Base-by-base conservation (phyloP, 805 yeast genomes). In the Ogataea polymorpha region DNA sequence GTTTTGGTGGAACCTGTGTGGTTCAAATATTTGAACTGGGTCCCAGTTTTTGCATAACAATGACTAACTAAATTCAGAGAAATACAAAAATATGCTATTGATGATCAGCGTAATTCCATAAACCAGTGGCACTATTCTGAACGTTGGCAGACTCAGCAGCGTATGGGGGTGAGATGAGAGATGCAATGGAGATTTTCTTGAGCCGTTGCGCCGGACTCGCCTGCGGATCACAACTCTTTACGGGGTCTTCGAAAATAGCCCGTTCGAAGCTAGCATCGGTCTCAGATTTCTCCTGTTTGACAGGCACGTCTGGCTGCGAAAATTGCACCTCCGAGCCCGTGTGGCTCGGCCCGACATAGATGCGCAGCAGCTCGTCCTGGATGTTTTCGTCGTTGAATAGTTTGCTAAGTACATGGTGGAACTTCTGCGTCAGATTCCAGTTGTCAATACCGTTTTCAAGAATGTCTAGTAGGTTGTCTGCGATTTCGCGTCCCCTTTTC, bases 1-100 rank as follows among this genome's bases (percentile, higher is more conserved):
- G 65, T 86, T 2, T 67, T 88, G 45, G 93, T 88, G 2, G 95
- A 88, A 56, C 96, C 96, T 3, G 80, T 71, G 53, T 88, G 96
- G 96, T 86, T 86, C 64, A 82, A 78, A 55, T 86, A 79, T 55
- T 64, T 86, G 39, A 58, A 61, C 9, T 77, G 83, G 82, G 62
- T 77, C 14, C 71, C 72, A 18, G 45, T 71, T 15, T 71, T 72
- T 39, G 28, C 23, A 7, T 44, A 30, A 30, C 5, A 12, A 32
- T 4, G 14, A 27, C 6, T 9, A 23, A 27, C 6, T 9, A 23
- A 35, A 24, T 49, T 32, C 30, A 17, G 24, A 23, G 11, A 15
- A 11, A 20, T 20, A 20, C 9, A 14, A 12, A 14, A 15, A 23
- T 6, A 20, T 28, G 12, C 27, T 23, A 24, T 17, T 30, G 23